phyloP scores from a whole-genome alignment of 1,284 basidiomycete species.

The Pyrrhoderma lamaoense region DNA sequence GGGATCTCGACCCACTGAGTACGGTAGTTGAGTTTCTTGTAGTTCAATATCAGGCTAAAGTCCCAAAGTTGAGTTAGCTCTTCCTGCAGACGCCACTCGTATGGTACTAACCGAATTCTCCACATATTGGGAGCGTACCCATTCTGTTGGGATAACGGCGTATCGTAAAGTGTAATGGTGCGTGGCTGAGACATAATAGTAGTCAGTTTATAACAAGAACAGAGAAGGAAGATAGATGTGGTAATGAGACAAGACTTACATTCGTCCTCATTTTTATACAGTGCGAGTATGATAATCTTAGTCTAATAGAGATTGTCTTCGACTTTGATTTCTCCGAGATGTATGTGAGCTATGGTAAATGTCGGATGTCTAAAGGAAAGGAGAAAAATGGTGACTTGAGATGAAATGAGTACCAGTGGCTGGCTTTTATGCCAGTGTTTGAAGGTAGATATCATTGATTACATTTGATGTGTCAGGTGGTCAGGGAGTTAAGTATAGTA shows the following conservation, averaged over 20 bases:
- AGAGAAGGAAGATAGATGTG: neutral
- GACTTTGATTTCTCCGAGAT: neutral
- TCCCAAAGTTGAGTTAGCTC: neutral
- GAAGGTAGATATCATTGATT: conserved; percentile 4
- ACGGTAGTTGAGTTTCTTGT: conserved; percentile 57
- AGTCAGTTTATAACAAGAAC: neutral
- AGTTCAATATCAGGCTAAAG: conserved; percentile 60
- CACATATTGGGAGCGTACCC: conserved; percentile 70
- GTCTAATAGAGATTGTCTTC: neutral
- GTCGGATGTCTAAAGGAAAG: neutral
- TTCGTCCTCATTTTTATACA: conserved; percentile 15
- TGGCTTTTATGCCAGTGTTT: conserved; percentile 11
- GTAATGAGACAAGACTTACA: conserved; percentile 5
- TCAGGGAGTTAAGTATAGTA: neutral
- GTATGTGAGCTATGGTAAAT: neutral
- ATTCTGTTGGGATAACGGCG: conserved; percentile 45
- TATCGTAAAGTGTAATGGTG: conserved; percentile 57
- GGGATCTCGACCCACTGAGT: conserved; percentile 65
- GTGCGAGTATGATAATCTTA: conserved; percentile 4
- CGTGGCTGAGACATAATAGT: conserved; percentile 30
- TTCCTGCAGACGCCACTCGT: neutral
- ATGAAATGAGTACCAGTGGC: conserved; percentile 9
- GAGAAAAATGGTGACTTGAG: conserved; percentile 13
- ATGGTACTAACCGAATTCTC: conserved; percentile 36
- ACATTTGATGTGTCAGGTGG: conserved; percentile 1